Evolutionary conservation across 768 basidiomycete genomes (phyloP), one percentile per base, ranked within the genome.

Genomic region (Tulasnella sp.): DNA sequence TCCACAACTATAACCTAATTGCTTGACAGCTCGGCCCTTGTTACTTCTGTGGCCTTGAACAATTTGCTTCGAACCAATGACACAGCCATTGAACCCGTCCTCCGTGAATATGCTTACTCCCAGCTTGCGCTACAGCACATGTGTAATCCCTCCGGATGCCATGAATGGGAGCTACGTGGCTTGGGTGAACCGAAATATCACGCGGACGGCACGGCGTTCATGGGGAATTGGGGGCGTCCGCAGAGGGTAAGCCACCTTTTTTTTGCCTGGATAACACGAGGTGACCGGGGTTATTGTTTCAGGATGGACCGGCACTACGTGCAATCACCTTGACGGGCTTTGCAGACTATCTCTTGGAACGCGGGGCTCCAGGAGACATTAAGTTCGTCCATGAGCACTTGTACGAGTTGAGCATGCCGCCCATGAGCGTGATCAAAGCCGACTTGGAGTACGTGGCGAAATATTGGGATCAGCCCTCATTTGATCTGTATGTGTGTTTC

Each of bases 111-210:
- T 58, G 63, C 70, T 5, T 10, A 31, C 4, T 53, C 63, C 8
- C 71, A 72, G 51, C 63, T 45, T 0, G 45, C 25, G 1, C 60
- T 72, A 1, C 70, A 72, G 61, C 53, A 57, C 8, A 43, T 65
- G n/a, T 19, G 58, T 15, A 70, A 62, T 5, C 70, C 65, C 1
- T 69, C 68, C 1, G 71, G 71, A 5, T 60, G 64, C 17, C 61
- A 70, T 8, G 62, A 52, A 41, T 52, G 61, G 7, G 71, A 69
- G 3, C 30, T 53, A 17, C 46, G 43, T 38, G 70, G 70, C 0
- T 50, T 72, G 55, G 71, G 66, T 15, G 71, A 72, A 59, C 71
- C 70, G 0, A 72, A 72, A 60, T 72, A 63, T 41, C 17, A 68
- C 15, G 68, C 68, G 3, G 63, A 70, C 50, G 68, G 67, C 3